Conservation (phyloP, 805 yeast species). For the Kazachstania kunashirensis region DNA sequence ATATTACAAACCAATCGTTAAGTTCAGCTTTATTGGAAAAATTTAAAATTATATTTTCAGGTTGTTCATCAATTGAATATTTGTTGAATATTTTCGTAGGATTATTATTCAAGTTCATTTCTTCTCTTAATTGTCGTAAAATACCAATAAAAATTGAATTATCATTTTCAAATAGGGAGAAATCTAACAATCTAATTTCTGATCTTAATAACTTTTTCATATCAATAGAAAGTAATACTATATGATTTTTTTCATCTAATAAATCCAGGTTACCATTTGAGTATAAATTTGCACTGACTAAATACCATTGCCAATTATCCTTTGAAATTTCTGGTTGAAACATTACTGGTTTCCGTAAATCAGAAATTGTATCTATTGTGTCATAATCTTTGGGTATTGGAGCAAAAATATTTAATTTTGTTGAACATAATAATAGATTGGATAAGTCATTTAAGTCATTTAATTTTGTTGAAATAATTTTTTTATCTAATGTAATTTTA, state of each 20-base stretch:
- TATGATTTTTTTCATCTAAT: constrained; percentile 54
- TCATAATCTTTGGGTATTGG: constrained; percentile 32
- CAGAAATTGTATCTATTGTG: constrained; percentile 8
- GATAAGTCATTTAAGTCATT: too few species aligned
- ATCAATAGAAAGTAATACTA: constrained; percentile 49
- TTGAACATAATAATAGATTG: too few species aligned
- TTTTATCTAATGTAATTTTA: constrained; percentile 30
- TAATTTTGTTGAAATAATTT: too few species aligned
- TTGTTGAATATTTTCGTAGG: background rate
- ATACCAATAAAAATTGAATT: constrained; percentile 51
- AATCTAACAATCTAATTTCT: constrained; percentile 57
- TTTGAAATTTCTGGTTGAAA: background rate
- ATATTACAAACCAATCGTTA: constrained; percentile 68
- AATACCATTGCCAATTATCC: constrained; percentile 54
- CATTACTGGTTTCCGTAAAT: background rate
- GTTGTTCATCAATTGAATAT: constrained; percentile 1
- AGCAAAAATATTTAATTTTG: constrained; percentile 53
- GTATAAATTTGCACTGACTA: constrained; percentile 58
- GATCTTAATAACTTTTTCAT: constrained; percentile 42
- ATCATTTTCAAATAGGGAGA: constrained; percentile 50
- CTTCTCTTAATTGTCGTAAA: constrained; percentile 42
- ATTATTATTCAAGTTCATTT: constrained; percentile 6
- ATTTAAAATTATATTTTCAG: constrained; percentile 35
- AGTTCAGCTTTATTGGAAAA: constrained; percentile 61
- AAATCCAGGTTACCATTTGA: constrained; percentile 55